phyloP scores from a whole-genome alignment of 495 filamentous ascomycete species.

The Cladorrhinum samala region DNA sequence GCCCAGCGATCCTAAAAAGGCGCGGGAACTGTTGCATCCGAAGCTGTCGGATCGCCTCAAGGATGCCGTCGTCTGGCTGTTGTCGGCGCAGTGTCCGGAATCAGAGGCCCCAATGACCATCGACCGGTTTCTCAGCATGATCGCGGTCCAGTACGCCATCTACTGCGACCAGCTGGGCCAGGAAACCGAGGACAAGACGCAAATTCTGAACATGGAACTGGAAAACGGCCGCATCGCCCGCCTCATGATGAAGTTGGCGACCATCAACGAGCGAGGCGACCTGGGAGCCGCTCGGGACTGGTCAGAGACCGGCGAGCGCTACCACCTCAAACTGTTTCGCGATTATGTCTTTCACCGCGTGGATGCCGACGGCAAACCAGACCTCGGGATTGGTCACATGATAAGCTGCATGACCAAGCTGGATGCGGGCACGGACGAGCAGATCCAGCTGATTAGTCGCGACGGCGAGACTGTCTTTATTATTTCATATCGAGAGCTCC shows the following conservation, averaged over 20 bases:
- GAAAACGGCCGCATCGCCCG: constrained; percentile 87
- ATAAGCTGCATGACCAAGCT: constrained; percentile 80
- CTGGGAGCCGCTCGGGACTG: constrained; percentile 66
- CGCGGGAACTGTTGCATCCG: constrained; percentile 65
- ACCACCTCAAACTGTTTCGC: constrained; percentile 85
- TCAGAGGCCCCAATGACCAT: constrained; percentile 58
- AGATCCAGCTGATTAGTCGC: constrained; percentile 73
- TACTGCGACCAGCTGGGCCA: constrained; percentile 70
- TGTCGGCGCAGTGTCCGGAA: constrained; percentile 45
- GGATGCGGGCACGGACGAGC: constrained; percentile 84
- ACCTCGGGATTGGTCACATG: constrained; percentile 79
- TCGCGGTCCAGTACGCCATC: constrained; percentile 64
- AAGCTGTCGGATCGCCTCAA: constrained; percentile 68
- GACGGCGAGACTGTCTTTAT: constrained; percentile 84
- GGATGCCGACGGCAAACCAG: constrained; percentile 71
- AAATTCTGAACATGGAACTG: constrained; percentile 67
- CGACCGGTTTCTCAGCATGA: constrained; percentile 67
- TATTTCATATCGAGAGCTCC: constrained; percentile 80
- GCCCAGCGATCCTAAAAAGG: constrained; percentile 50
- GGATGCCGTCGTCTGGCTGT: constrained; percentile 70
- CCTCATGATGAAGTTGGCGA: constrained; percentile 73
- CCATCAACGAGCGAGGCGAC: constrained; percentile 85
- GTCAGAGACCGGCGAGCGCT: constrained; percentile 87
- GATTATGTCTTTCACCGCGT: constrained; percentile 97
- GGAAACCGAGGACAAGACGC: constrained; percentile 55